These are phyloP conservation scores for Aspergillus egyptiacus DNA, from an alignment of 495 filamentous ascomycete genomes.

Conservation along the genomic window DNA sequence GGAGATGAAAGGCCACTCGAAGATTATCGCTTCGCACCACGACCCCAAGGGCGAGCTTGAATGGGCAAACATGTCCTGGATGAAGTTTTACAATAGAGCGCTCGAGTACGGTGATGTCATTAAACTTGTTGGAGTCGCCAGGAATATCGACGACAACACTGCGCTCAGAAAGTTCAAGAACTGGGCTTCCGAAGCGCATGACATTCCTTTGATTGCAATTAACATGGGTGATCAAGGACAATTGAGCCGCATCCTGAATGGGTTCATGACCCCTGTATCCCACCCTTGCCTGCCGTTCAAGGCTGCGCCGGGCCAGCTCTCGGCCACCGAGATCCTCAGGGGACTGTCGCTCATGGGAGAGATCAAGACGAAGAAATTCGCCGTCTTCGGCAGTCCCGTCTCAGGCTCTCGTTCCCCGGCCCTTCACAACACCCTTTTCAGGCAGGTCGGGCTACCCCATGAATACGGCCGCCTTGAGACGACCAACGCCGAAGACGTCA, in stretches of 20 bases:
- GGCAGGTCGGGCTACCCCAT: slow-evolving; percentile 76
- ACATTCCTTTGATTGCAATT: slow-evolving; percentile 81
- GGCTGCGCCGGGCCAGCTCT: slow-evolving; percentile 91
- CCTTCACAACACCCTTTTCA: slow-evolving; percentile 83
- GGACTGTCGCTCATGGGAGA: slow-evolving; percentile 74
- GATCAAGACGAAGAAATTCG: slow-evolving; percentile 71
- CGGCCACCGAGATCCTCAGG: slow-evolving; percentile 77
- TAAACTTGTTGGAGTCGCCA: slow-evolving; percentile 87
- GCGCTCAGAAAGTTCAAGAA: slow-evolving; percentile 75
- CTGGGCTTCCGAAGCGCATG: slow-evolving; percentile 63
- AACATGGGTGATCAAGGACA: slow-evolving; percentile 92
- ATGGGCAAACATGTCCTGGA: slow-evolving; percentile 87
- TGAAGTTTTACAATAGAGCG: slow-evolving; percentile 78
- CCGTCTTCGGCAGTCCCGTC: slow-evolving; percentile 82
- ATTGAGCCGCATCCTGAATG: slow-evolving; percentile 81
- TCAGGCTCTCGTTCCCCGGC: slow-evolving; percentile 73
- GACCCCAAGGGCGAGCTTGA: slow-evolving; percentile 73
- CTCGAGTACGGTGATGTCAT: slow-evolving; percentile 84
- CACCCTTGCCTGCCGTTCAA: slow-evolving; percentile 85
- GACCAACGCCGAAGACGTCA: slow-evolving; percentile 55
- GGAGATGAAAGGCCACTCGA: slow-evolving; percentile 62
- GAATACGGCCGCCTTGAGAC: slow-evolving; percentile 79
- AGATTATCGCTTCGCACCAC: slow-evolving; percentile 93
- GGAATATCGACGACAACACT: slow-evolving; percentile 75
- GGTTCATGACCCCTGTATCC: slow-evolving; percentile 92